Conservation (phyloP, 2,329 filamentous ascomycete genomes). For the Rosellinia necatrix region DNA sequence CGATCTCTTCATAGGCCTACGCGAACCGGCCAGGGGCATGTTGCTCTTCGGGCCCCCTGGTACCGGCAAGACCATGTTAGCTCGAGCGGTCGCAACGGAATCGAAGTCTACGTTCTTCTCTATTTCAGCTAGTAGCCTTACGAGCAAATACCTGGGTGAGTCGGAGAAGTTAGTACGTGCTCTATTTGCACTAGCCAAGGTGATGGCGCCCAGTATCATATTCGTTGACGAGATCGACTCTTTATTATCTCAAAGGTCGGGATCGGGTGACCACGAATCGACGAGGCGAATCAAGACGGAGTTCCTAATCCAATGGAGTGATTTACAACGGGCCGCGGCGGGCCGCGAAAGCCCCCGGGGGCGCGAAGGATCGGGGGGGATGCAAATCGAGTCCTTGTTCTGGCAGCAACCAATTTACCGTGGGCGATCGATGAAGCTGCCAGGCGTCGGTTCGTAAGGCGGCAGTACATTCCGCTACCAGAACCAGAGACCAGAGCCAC, state of each 20-base stretch:
- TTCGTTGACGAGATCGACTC: constrained; percentile 99
- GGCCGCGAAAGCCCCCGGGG: constrained; percentile 73
- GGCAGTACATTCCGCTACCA: constrained; percentile 94
- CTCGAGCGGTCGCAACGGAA: constrained; percentile 91
- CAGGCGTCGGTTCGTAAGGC: constrained; percentile 82
- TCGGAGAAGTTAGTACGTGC: constrained; percentile 95
- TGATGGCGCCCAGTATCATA: constrained; percentile 90
- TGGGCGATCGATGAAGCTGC: constrained; percentile 99
- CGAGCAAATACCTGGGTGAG: constrained; percentile 94
- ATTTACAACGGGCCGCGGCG: constrained; percentile 88
- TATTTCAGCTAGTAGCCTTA: constrained; percentile 91
- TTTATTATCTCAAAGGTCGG: constrained; percentile 80
- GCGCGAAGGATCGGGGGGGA: constrained; percentile 76
- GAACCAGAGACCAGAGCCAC: constrained; percentile 79
- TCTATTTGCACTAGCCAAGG: constrained; percentile 86
- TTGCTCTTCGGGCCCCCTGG: constrained; percentile 93
- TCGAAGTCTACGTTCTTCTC: constrained; percentile 96
- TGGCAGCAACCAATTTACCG: constrained; percentile 93
- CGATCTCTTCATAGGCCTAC: constrained; percentile 92
- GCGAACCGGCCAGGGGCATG: constrained; percentile 94
- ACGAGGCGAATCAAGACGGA: constrained; percentile 95
- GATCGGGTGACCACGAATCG: constrained; percentile 87
- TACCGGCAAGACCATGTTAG: constrained; percentile 99
- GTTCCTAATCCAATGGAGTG: constrained; percentile 96
- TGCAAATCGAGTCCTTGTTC: constrained; percentile 84